Base-by-base conservation (phyloP, 1,284 basidiomycete species). In the Tilletia walkeri region DNA sequence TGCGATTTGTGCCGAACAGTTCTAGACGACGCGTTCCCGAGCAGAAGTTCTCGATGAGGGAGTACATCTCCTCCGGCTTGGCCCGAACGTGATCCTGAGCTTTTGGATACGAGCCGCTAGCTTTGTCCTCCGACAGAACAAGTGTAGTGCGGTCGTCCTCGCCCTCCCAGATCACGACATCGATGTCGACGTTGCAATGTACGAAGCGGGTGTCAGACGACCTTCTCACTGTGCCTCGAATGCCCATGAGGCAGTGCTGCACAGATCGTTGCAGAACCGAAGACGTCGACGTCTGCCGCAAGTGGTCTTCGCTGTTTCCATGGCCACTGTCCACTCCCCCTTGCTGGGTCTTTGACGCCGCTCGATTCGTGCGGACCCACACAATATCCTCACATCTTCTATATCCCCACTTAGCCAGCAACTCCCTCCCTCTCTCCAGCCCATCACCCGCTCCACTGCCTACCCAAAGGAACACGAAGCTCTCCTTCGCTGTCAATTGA, bases 181-280 rank as follows among this genome's bases (percentile, higher is more conserved):
- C 95, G 39, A 95, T 98, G 84, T 98, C 92, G 74, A 99, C 91
- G 84, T 99, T 99, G 84, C 95, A 98, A 84, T 99, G 95, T 0
- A 97, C 95, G 83, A 98, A 95, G 89, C 92, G 91, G 70, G 89
- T 90, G 83, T 99, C 95, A 1, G 91, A 94, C 24, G 92, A 94
- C 36, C 95, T 88, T 18, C 95, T 89, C 2, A 99, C 95, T 0
- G 95, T 99, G 1, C 95, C 95, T 47, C 93, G 89, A 76, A 99
- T 99, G n/a, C 96, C 96, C 89, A 99, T 97, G 59, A 98, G 86
- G 85, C 95, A 98, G 82, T 99, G 95, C 80, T 97, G 78, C 12
- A 73, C 75, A 6, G 76, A 72, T 0, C 74, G 69, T 5, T 73
- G 72, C 12, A 82, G 74, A 2, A 74, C 77, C 6, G 77, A 76